Percentiles rank a stretch among this genome's conserved stretches.
Evolutionary conservation across 2,329 filamentous ascomycete species (phyloP).

Genomic region (Scopulariopsis brevicaulis): DNA sequence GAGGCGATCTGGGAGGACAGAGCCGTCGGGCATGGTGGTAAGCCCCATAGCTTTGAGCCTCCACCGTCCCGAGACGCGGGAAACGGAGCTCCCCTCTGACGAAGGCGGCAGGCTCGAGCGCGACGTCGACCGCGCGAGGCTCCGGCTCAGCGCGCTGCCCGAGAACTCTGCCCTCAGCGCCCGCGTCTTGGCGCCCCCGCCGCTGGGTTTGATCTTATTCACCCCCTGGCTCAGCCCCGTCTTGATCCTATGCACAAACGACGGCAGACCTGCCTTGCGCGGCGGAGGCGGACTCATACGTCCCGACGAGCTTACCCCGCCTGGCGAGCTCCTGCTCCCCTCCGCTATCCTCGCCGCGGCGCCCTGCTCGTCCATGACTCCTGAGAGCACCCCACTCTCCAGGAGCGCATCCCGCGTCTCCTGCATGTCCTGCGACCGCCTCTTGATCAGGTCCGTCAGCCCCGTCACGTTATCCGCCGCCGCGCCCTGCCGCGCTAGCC

Average conservation of each 20-base stretch:
- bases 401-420: slow-evolving; percentile 22
- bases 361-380: slow-evolving; percentile 24
- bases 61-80: slow-evolving; percentile 31
- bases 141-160: slow-evolving; percentile 3
- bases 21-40: slow-evolving; percentile 40
- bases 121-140: slow-evolving; percentile 2
- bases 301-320: neutral
- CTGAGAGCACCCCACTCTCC: slow-evolving; percentile 28
- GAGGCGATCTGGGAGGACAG: slow-evolving; percentile 38
- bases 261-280: neutral
- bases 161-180: slow-evolving; percentile 20
- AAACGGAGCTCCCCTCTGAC: slow-evolving; percentile 12
- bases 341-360: slow-evolving; percentile 20
- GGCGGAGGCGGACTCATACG: neutral
- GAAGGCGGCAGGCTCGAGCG: neutral
- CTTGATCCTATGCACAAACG: slow-evolving; percentile 2
- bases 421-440: neutral
- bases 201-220: neutral
- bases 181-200: slow-evolving; percentile 19
- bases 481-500: slow-evolving; percentile 5
- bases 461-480: slow-evolving; percentile 20
- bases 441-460: slow-evolving; percentile 17
- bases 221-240: neutral
- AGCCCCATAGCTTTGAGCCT: slow-evolving; percentile 37
- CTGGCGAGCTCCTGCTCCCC: slow-evolving; percentile 2